These are phyloP conservation scores for Chloris gayana DNA, from an alignment of 176 grass and related monocot genomes.

Conservation along the genomic window DNA sequence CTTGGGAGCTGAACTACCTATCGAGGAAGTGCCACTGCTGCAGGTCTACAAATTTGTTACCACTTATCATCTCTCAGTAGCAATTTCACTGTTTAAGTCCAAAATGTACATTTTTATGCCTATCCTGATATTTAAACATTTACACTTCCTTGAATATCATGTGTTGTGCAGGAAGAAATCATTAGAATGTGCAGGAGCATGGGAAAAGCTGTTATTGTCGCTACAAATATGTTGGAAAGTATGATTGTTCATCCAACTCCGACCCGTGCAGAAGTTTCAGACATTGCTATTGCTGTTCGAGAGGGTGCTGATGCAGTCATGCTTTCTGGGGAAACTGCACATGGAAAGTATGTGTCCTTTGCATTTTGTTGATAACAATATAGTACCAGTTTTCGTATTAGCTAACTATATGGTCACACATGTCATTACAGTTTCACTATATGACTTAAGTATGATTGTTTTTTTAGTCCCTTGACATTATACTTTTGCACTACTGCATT, in stretches of 20 bases:
- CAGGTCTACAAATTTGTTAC: constrained; percentile 64
- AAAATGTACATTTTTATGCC: constrained; percentile 25
- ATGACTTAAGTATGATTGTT: not conserved
- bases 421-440: not conserved
- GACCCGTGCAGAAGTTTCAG: constrained; percentile 95
- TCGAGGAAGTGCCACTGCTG: constrained; percentile 92
- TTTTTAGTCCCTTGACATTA: not conserved
- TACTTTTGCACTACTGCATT: not conserved
- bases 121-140: constrained; percentile 11
- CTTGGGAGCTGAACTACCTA: constrained; percentile 96
- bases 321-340: constrained; percentile 99
- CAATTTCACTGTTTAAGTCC: not conserved
- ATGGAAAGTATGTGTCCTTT: constrained; percentile 83
- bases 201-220: constrained; percentile 98
- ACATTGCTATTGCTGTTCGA: constrained; percentile 98
- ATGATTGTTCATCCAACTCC: constrained; percentile 99
- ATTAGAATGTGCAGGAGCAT: constrained; percentile 97
- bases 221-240: constrained; percentile 99
- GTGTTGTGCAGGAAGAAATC: constrained; percentile 84
- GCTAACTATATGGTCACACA: constrained; percentile 15
- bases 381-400: not conserved
- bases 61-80: not conserved
- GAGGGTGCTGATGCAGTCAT: constrained; percentile 98
- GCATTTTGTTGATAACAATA: constrained; percentile 10
- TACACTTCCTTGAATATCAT: constrained; percentile 29